phyloP scores from a whole-genome alignment of 176 grass and related monocot genomes.

The Pharus latifolius region DNA sequence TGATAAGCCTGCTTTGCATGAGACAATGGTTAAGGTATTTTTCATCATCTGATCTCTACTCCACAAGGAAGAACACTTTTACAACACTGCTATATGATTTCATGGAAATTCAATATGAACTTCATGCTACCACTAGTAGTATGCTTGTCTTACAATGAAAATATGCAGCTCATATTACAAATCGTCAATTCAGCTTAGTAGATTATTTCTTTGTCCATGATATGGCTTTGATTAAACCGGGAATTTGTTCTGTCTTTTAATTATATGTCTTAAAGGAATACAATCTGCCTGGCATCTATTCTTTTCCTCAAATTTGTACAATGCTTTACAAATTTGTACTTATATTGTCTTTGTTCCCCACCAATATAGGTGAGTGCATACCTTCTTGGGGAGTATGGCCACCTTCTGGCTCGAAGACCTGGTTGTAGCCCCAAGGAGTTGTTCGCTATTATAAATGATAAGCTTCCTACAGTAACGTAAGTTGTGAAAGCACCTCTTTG shows the following conservation, averaged over 20 bases:
- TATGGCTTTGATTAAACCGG: background rate
- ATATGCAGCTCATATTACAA: background rate
- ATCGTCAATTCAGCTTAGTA: background rate
- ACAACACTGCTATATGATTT: background rate
- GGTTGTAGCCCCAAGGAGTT: slow-evolving; percentile 96
- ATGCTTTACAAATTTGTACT: slow-evolving; percentile 1
- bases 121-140: background rate
- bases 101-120: background rate
- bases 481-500: slow-evolving; percentile 21
- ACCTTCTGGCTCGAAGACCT: slow-evolving; percentile 86
- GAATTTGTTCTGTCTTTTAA: slow-evolving; percentile 1
- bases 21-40: slow-evolving; percentile 99
- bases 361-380: slow-evolving; percentile 85
- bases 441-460: slow-evolving; percentile 89
- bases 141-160: background rate
- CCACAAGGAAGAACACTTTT: background rate
- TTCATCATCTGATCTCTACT: slow-evolving; percentile 9
- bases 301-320: background rate
- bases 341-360: slow-evolving; percentile 3
- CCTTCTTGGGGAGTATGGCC: slow-evolving; percentile 98
- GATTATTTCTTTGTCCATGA: background rate
- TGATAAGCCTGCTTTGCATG: slow-evolving; percentile 95
- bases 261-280: background rate
- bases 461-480: slow-evolving; percentile 92
- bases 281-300: background rate